phyloP scores from a whole-genome alignment of 2,329 filamentous ascomycete genomes.

The Aureobasidium sp. region DNA sequence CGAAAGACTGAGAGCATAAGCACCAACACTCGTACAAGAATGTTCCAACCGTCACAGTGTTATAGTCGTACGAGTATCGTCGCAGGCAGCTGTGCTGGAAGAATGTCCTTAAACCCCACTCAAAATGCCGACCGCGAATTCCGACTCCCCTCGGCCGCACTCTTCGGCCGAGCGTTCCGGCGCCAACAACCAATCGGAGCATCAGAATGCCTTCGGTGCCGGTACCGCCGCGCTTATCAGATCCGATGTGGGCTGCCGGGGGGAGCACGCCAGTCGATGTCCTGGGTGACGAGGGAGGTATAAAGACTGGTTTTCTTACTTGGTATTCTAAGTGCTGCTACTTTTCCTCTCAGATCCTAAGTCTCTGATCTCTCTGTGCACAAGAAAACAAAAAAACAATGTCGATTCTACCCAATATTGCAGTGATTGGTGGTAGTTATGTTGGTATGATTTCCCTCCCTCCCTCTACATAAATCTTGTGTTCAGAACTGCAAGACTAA shows the following conservation, averaged over 20 bases:
- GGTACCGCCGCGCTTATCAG: background rate
- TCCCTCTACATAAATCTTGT: too few species aligned
- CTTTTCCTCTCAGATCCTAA: background rate
- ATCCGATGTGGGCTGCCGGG: slow-evolving; percentile 4
- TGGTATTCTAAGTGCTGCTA: too few species aligned
- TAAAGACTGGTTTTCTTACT: too few species aligned
- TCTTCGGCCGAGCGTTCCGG: background rate
- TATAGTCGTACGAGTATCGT: too few species aligned
- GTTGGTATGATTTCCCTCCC: background rate
- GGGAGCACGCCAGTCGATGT: background rate
- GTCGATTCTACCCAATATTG: slow-evolving; percentile 4
- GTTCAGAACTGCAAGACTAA: too few species aligned
- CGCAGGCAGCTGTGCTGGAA: too few species aligned
- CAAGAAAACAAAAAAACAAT: background rate
- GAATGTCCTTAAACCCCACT: too few species aligned
- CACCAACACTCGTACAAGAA: background rate
- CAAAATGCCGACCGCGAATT: background rate
- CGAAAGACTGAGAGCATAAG: background rate
- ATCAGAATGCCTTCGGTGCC: background rate
- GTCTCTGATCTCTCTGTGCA: background rate
- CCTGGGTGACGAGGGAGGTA: background rate
- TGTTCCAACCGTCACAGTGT: background rate
- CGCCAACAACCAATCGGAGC: background rate
- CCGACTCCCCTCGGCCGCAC: background rate
- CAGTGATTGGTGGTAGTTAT: slow-evolving; percentile 7